Base-by-base conservation (phyloP, 2,329 filamentous ascomycete genomes). In the Penicillium nordicum region DNA sequence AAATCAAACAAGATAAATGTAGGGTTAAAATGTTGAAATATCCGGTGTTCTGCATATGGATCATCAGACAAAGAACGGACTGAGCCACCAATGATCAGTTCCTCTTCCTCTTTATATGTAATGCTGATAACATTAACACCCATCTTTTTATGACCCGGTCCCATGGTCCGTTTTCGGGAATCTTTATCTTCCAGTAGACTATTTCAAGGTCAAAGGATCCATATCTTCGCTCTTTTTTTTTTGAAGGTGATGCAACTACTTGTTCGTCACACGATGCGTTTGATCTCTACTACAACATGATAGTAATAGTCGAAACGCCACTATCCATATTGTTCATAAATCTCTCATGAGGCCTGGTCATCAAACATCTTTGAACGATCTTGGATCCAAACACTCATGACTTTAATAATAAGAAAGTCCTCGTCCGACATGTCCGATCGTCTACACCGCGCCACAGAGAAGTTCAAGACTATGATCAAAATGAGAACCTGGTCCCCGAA, bases 151-250 rank as follows among this genome's bases (percentile, higher is more conserved):
- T 72, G 68, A 71, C 63, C 64, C 57, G 61, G 62, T 64, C 71
- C 63, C 67, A 65, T 68, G 67, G 61, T 63, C 66, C 67, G 64
- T 62, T 69, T 67, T 59, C 65, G 61, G 64, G 57, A 61, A 58
- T 59, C 51, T 63, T 50, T 57, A 61, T 61, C 63, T 44, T 55
- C 30, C 44, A 41, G 53, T 55, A 48, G 53, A 58, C 50, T 65
- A 67, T 57, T 68, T 69, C 52, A 66, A 65, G 62, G 63, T 67
- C 69, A 70, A 70, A 55, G 66, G 67, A 63, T 59, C 66, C 64
- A 57, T 42, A 45, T 49, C 42, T 40, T 49, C 41, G 53, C 49
- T 54, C 38, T 60, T 46, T 21, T 45, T 55, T 32, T 37, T 48
- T 57, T 37, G 38, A 41, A 48, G 46, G 27, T 55, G 49, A 42